These are phyloP conservation scores for Populus ilicifolia DNA, from an alignment of 345 rosid genomes.

Conservation along the genomic window DNA sequence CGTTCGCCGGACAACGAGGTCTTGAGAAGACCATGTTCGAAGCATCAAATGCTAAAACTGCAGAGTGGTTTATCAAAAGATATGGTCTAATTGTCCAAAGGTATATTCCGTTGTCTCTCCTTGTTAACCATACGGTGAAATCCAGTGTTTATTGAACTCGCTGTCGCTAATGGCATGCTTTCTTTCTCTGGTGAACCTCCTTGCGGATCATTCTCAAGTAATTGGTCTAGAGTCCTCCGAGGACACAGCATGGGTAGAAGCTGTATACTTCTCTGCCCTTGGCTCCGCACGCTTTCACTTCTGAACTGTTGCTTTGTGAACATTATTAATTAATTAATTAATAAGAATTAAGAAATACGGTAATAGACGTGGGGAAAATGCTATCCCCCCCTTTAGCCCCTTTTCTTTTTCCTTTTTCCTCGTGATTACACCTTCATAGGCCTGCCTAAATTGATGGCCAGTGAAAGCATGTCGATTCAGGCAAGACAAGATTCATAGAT, in stretches of 20 bases:
- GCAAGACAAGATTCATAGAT: too few species aligned
- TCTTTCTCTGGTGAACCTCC: constrained; percentile 75
- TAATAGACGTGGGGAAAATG: too few species aligned
- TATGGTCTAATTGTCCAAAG: constrained; percentile 90
- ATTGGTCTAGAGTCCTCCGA: constrained; percentile 77
- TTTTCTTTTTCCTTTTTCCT: too few species aligned
- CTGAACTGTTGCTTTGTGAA: constrained; percentile 17
- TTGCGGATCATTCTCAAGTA: constrained; percentile 85
- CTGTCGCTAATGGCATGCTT: neutral
- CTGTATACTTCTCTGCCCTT: constrained; percentile 39
- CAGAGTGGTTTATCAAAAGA: constrained; percentile 76
- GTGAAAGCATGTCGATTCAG: too few species aligned
- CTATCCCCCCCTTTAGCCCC: too few species aligned
- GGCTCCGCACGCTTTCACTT: constrained; percentile 46
- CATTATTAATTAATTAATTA: neutral
- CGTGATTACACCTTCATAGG: too few species aligned
- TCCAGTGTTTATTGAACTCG: neutral
- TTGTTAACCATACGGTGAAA: neutral
- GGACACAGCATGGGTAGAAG: constrained; percentile 60
- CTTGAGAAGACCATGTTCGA: constrained; percentile 93
- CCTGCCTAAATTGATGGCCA: too few species aligned
- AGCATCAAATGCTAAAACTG: constrained; percentile 62
- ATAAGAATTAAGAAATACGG: too few species aligned
- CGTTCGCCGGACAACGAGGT: constrained; percentile 75
- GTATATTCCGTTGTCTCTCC: constrained; percentile 25